A percentile compares a stretch with the other conserved stretches of the same genome.
Evolutionary conservation across 2,329 filamentous ascomycete species (phyloP).

Genomic region (Fonsecaea multimorphosa): DNA sequence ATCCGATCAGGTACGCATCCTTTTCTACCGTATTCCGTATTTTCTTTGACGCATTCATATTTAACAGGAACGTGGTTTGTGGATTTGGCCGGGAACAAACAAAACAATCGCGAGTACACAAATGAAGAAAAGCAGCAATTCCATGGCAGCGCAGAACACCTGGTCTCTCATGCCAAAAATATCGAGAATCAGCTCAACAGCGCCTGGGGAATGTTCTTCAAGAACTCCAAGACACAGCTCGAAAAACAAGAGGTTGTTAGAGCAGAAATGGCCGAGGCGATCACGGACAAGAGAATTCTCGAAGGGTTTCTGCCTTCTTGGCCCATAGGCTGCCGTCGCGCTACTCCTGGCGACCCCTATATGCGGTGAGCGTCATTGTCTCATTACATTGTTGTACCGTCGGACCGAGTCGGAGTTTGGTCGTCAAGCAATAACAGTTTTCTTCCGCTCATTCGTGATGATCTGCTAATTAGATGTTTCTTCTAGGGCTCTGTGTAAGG

Average conservation of each 20-base stretch:
- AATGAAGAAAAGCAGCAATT: constrained; percentile 49
- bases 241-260: constrained; percentile 46
- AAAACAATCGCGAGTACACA: constrained; percentile 51
- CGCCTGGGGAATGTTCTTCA: constrained; percentile 54
- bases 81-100: constrained; percentile 53
- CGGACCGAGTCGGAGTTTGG: constrained; percentile 51
- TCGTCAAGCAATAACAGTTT: constrained; percentile 50
- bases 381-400: constrained; percentile 57
- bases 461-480: constrained; percentile 48
- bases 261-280: constrained; percentile 55
- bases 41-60: too few relatives aligned
- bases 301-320: constrained; percentile 53
- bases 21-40: too few relatives aligned
- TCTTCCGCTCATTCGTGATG: constrained; percentile 57
- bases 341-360: constrained; percentile 58
- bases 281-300: constrained; percentile 56
- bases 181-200: constrained; percentile 56
- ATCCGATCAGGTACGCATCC: constrained; percentile 41
- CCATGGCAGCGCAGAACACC: constrained; percentile 45
- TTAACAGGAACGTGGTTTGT: constrained; percentile 41
- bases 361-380: constrained; percentile 57
- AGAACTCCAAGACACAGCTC: constrained; percentile 49
- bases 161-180: constrained; percentile 52
- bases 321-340: constrained; percentile 50
- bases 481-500: constrained; percentile 37